phyloP scores from a whole-genome alignment of 176 grass and related monocot species.

The Zea luxurians region DNA sequence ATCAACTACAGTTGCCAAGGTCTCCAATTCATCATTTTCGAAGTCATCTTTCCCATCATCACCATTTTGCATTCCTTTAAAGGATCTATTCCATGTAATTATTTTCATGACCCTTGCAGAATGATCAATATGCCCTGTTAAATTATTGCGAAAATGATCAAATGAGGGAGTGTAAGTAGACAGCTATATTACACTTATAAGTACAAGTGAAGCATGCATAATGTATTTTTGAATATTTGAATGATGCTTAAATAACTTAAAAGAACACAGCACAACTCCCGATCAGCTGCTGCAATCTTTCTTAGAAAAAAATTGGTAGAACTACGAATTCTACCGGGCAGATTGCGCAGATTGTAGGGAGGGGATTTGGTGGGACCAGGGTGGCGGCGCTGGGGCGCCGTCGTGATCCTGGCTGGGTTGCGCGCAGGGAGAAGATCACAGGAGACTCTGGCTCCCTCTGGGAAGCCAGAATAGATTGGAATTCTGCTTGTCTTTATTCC shows the following conservation, averaged over 20 bases:
- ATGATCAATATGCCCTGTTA: constrained; percentile 93
- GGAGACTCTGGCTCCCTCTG: too few species aligned
- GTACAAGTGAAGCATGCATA: constrained; percentile 1
- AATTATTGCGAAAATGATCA: constrained; percentile 38
- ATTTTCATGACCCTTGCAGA: constrained; percentile 98
- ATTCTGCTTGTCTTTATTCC: too few species aligned
- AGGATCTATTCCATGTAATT: constrained; percentile 99
- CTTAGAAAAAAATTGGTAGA: too few species aligned
- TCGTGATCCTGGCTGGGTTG: too few species aligned
- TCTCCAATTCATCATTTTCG: constrained; percentile 89
- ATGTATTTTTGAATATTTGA: constrained; percentile 1
- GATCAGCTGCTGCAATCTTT: constrained; percentile 5
- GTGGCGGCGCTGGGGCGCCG: too few species aligned
- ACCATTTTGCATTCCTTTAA: constrained; percentile 78
- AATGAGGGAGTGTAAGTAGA: constrained; percentile 17
- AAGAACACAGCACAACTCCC: background rate
- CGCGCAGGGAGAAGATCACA: too few species aligned
- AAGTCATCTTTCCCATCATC: constrained; percentile 86
- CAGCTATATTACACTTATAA: constrained; percentile 2
- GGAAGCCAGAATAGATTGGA: too few species aligned
- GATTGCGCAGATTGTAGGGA: too few species aligned
- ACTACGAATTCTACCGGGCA: too few species aligned
- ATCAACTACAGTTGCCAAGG: constrained; percentile 87
- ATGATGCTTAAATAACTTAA: background rate
- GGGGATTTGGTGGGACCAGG: too few species aligned